Base-by-base conservation (phyloP, 192 early-diverging fungal genomes). In the Gigaspora rosea region DNA sequence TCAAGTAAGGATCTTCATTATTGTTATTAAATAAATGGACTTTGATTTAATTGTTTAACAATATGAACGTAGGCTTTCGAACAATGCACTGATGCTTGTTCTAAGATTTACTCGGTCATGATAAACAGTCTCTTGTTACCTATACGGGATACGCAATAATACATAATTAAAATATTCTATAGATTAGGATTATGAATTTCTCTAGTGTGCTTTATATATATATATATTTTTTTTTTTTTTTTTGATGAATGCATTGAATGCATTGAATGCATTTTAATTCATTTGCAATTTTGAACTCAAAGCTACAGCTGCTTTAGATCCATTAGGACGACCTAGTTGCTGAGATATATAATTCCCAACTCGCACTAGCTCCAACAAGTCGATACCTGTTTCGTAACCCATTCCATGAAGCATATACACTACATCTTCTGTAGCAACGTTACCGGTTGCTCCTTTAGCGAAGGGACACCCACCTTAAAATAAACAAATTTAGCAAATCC, bases 391-490 rank as follows among this genome's bases (percentile, higher is more conserved):
- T 32, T 88, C 79, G 77, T 92, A 93, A 0, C 95, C 94, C 80
- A 94, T 83, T 41, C 94, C 94, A 12, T 95, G 81, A 12, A 99
- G 87, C 89, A 96, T 91, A 78, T 97, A 96, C 2, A 97, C 92
- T 3, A 99, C 95, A 78, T 97, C 96, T 82, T 99, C 97, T 0
- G 96, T 96, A 8, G 94, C 92, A 0, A 99, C 97, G 82, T 99
- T 99, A 20, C 97, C 97, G 15, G 92, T 95, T 8, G 97, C 97
- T 13, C 97, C 97, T 73, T 91, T 90, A 2, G 96, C 96, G 86
- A 95, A 99, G 13, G 97, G 97, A 75, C 97, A 99, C 32, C 97
- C 97, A 41, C 95, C 90, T 86, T 84, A 50, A 64, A 47, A 41
- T 32, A 15, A 62, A 67, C 35, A 15, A 4, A 35, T 63, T 66